phyloP scores from a whole-genome alignment of 176 grass and related monocot genomes.

The Triticum dicoccoides region DNA sequence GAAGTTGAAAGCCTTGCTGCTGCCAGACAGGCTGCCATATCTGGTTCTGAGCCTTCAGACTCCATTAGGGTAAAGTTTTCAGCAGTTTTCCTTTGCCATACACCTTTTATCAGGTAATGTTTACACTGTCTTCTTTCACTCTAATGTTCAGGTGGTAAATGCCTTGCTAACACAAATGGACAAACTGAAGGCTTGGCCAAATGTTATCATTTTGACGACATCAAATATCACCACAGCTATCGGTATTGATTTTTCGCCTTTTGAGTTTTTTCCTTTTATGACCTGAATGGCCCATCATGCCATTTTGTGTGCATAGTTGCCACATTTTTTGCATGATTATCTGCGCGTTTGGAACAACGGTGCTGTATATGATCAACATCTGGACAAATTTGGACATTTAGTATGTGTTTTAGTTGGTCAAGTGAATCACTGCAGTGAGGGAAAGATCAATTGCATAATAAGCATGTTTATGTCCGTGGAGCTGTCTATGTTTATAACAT shows the following conservation, averaged over 20 bases:
- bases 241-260: conserved; percentile 51
- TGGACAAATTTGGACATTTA: neutral
- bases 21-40: conserved; percentile 96
- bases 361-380: neutral
- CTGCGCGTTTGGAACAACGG: neutral
- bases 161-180: conserved; percentile 98
- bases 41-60: conserved; percentile 99
- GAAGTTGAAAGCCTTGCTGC: conserved; percentile 99
- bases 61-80: conserved; percentile 82
- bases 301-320: neutral
- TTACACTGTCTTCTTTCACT: conserved; percentile 14
- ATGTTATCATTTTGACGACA: conserved; percentile 98
- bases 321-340: neutral
- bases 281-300: neutral
- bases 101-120: conserved; percentile 10
- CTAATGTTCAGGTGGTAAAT: conserved; percentile 87
- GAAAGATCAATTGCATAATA: neutral
- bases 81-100: neutral
- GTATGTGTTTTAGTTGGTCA: conserved; percentile 5
- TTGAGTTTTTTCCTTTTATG: conserved; percentile 5
- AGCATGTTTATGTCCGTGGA: conserved; percentile 14
- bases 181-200: conserved; percentile 98
- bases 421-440: neutral
- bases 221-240: conserved; percentile 99
- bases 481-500: conserved; percentile 5